phyloP scores from a whole-genome alignment of 441 rosid genomes.

The Codiaeum variegatum region DNA sequence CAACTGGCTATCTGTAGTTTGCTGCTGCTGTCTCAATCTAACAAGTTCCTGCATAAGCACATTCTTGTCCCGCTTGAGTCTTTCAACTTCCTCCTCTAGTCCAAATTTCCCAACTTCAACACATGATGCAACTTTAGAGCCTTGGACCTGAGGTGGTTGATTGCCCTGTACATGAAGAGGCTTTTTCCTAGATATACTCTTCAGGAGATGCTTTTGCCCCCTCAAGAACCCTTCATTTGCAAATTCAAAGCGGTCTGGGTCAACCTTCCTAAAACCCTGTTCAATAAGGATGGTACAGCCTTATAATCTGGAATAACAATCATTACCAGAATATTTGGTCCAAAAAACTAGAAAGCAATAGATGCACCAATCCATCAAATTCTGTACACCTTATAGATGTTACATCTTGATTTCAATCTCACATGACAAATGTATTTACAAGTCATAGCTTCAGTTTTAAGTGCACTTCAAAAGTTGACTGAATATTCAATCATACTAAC shows the following conservation, averaged over 20 bases:
- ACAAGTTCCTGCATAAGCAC: slow-evolving; percentile 62
- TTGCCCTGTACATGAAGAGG: slow-evolving; percentile 43
- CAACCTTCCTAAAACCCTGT: slow-evolving; percentile 82
- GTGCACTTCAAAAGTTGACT: not conserved
- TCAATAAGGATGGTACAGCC: slow-evolving; percentile 11
- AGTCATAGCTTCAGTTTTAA: not conserved
- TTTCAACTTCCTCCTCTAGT: slow-evolving; percentile 76
- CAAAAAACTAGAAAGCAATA: not conserved
- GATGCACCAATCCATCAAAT: not conserved
- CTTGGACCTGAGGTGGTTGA: slow-evolving; percentile 40
- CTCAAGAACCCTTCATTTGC: slow-evolving; percentile 72
- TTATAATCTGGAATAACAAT: not conserved
- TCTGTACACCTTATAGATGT: not conserved
- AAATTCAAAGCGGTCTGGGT: slow-evolving; percentile 75
- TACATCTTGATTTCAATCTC: not conserved
- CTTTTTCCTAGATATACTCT: slow-evolving; percentile 59
- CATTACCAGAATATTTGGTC: not conserved
- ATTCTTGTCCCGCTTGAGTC: slow-evolving; percentile 59
- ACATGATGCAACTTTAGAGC: slow-evolving; percentile 34
- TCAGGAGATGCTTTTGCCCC: slow-evolving; percentile 63
- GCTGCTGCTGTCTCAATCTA: slow-evolving; percentile 66
- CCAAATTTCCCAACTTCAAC: slow-evolving; percentile 71
- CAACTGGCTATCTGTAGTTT: slow-evolving; percentile 60
- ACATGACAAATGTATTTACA: not conserved
- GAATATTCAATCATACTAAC: not conserved